phyloP scores from a whole-genome alignment of 768 basidiomycete genomes.

The Boletus fagicola region DNA sequence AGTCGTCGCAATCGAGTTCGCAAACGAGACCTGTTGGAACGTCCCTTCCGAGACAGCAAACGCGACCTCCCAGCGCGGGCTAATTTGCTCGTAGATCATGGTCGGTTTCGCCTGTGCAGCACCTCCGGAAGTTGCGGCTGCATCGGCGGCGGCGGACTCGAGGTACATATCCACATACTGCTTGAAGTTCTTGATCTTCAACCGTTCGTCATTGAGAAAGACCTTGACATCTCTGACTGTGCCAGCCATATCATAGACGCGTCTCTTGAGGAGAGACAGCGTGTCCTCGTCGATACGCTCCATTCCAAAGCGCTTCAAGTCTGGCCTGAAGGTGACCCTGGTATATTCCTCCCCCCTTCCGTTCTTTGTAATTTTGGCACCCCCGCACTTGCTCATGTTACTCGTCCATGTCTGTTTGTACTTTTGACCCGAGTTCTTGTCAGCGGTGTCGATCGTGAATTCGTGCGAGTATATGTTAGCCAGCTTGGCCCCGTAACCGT shows the following conservation, averaged over 20 bases:
- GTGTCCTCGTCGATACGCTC: conserved; percentile 87
- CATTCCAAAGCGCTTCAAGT: conserved; percentile 92
- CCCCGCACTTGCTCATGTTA: conserved; percentile 88
- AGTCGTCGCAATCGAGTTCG: conserved; percentile 94
- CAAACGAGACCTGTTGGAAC: conserved; percentile 94
- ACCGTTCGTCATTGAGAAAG: conserved; percentile 83
- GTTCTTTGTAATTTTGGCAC: conserved; percentile 93
- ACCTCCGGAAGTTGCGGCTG: conserved; percentile 70
- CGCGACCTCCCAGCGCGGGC: conserved; percentile 89
- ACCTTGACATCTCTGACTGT: conserved; percentile 92
- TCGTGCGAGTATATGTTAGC: conserved; percentile 97
- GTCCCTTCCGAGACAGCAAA: conserved; percentile 92
- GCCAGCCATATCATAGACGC: conserved; percentile 97
- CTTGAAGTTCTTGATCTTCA: conserved; percentile 95
- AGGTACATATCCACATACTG: conserved; percentile 96
- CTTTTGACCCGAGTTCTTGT: conserved; percentile 81
- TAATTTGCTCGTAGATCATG: conserved; percentile 78
- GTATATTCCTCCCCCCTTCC: conserved; percentile 87
- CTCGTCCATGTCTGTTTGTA: conserved; percentile 94
- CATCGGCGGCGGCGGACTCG: conserved; percentile 68
- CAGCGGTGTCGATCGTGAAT: conserved; percentile 95
- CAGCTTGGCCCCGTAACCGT: conserved; percentile 97
- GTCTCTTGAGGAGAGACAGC: conserved; percentile 81
- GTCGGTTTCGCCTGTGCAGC: conserved; percentile 73
- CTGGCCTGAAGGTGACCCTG: conserved; percentile 88